Conservation (phyloP, 495 filamentous ascomycete genomes). For the Opeltia flavorubescens region DNA sequence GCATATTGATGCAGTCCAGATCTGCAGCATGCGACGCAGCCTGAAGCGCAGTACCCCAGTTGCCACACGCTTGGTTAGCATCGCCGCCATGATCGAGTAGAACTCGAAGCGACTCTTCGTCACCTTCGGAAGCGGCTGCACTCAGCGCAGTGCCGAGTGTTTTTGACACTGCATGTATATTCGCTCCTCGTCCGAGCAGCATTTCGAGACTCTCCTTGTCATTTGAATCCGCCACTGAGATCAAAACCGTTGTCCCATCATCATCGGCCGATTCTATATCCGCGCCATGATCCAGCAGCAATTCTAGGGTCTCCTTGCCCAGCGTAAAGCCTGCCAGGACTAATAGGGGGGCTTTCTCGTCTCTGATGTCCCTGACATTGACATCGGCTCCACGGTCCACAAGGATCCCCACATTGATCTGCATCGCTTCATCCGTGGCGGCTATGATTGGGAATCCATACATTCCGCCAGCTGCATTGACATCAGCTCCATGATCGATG, state of each 20-base stretch:
- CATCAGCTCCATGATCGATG: conserved; percentile 7
- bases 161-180: conserved; percentile 2
- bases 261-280: conserved; percentile 15
- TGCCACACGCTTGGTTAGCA: conserved; percentile 12
- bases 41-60: conserved; percentile 16
- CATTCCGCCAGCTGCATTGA: conserved; percentile 5
- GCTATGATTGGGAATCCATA: conserved; percentile 10
- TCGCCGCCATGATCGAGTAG: conserved; percentile 19
- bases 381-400: conserved; percentile 9
- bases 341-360: conserved; percentile 1
- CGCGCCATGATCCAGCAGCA: conserved; percentile 32
- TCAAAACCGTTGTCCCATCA: conserved; percentile 2
- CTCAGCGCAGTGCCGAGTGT: conserved; percentile 2
- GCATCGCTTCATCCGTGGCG: conserved; percentile 6
- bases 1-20: conserved; percentile 9
- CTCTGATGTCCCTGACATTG: not conserved
- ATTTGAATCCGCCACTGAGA: not conserved
- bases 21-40: conserved; percentile 11
- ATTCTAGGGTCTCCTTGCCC: conserved; percentile 20
- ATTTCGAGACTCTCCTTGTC: conserved; percentile 5
- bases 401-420: conserved; percentile 6
- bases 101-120: conserved; percentile 7
- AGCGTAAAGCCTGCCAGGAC: conserved; percentile 7
- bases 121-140: conserved; percentile 7
- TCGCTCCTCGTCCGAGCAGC: conserved; percentile 4